A percentile compares a stretch with the other conserved stretches of the same genome.
Evolutionary conservation across 345 rosid species (phyloP).

Genomic region (Chamaenerion angustifolium): DNA sequence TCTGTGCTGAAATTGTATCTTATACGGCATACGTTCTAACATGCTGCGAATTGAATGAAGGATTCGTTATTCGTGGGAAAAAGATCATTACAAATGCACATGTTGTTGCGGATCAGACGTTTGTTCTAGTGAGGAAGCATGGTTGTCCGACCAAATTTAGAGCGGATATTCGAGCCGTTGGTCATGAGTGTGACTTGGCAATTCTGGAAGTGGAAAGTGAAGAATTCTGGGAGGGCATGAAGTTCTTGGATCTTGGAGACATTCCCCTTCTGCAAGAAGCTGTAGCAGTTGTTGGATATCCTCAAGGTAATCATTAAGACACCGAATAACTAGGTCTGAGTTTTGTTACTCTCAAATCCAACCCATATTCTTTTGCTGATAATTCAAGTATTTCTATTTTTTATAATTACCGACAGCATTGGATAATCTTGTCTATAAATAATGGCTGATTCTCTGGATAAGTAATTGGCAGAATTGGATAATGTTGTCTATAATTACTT

Average conservation of each 20-base stretch:
- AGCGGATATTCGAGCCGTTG: slow-evolving; percentile 59
- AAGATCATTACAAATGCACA: slow-evolving; percentile 78
- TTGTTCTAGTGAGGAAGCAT: slow-evolving; percentile 75
- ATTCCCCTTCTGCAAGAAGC: slow-evolving; percentile 64
- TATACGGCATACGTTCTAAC: neutral
- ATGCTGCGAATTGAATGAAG: slow-evolving; percentile 12
- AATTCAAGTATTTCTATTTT: no score
- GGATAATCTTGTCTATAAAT: no score
- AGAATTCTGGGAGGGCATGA: slow-evolving; percentile 53
- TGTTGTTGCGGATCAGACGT: slow-evolving; percentile 75
- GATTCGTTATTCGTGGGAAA: slow-evolving; percentile 51
- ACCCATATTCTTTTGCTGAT: neutral
- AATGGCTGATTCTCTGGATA: no score
- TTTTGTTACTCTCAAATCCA: neutral
- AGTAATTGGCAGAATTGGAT: no score
- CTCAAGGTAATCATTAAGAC: slow-evolving; percentile 91
- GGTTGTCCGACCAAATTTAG: slow-evolving; percentile 60
- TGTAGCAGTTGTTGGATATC: slow-evolving; percentile 81
- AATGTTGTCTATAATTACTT: no score
- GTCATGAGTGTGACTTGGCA: slow-evolving; percentile 83
- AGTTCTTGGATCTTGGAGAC: slow-evolving; percentile 60
- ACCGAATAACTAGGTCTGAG: neutral
- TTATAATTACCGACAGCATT: no score
- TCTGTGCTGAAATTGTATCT: neutral
- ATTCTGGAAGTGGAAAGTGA: slow-evolving; percentile 52